Conservation (phyloP, 257 asterid species). For the Gynochthodes officinalis region DNA sequence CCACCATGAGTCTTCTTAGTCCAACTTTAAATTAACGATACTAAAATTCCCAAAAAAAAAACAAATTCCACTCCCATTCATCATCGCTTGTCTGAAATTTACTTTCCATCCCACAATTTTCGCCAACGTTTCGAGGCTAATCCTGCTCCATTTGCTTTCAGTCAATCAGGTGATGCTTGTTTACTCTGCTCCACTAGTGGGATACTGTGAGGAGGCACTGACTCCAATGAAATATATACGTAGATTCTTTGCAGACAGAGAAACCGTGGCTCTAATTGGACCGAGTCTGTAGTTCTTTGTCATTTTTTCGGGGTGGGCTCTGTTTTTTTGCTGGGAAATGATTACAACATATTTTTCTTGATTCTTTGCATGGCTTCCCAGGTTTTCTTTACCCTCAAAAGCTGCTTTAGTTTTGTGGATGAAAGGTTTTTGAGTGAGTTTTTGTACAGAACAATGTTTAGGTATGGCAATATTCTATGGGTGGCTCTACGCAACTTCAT, state of each 20-base stretch:
- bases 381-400: slow-evolving; percentile 20
- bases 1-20: neutral
- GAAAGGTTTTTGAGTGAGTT: slow-evolving; percentile 26
- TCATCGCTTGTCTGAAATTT: slow-evolving; percentile 19
- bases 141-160: neutral
- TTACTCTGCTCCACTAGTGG: slow-evolving; percentile 37
- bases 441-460: slow-evolving; percentile 29
- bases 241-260: slow-evolving; percentile 11
- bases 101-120: slow-evolving; percentile 27
- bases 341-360: slow-evolving; percentile 27
- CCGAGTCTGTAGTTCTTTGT: neutral
- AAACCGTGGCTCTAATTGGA: slow-evolving; percentile 3
- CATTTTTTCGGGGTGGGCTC: slow-evolving; percentile 2
- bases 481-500: slow-evolving; percentile 31
- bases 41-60: neutral
- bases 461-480: slow-evolving; percentile 28
- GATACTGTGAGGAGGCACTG: slow-evolving; percentile 40
- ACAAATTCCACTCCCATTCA: neutral
- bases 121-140: slow-evolving; percentile 19
- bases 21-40: neutral
- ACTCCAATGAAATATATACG: slow-evolving; percentile 23
- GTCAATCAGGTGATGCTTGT: slow-evolving; percentile 10
- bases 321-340: slow-evolving; percentile 21
- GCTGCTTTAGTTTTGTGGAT: slow-evolving; percentile 28
- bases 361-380: slow-evolving; percentile 32